Percentiles rank a stretch among this genome's conserved stretches.
Evolutionary conservation across 2,329 filamentous ascomycete species (phyloP).

Genomic region (Neopestalotiopsis sp.): DNA sequence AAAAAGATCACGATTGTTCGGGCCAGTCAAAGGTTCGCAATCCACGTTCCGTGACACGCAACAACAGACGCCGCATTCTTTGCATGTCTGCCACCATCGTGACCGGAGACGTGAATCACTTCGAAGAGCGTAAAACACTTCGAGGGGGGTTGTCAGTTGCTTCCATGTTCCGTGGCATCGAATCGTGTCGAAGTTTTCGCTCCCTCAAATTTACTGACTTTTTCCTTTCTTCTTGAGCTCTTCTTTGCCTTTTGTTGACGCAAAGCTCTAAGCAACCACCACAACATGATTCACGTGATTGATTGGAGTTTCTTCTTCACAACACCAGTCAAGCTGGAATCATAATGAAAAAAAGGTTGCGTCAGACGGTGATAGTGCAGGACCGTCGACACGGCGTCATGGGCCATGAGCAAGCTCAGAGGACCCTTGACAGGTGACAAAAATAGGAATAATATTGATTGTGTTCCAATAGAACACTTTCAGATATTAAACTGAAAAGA

Average conservation of each 20-base stretch:
- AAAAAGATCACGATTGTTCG: too few species aligned
- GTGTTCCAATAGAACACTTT: slow-evolving; percentile 74
- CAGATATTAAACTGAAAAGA: slow-evolving; percentile 74
- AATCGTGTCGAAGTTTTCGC: too few species aligned
- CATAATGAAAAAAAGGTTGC: slow-evolving; percentile 72
- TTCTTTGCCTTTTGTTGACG: background rate
- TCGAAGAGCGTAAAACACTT: too few species aligned
- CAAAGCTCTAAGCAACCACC: background rate
- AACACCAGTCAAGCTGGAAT: slow-evolving; percentile 54
- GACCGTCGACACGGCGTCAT: slow-evolving; percentile 73
- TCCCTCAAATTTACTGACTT: too few species aligned
- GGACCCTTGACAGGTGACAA: slow-evolving; percentile 60
- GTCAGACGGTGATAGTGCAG: slow-evolving; percentile 76
- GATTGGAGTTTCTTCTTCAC: slow-evolving; percentile 57
- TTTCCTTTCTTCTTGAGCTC: background rate
- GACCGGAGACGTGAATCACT: too few species aligned
- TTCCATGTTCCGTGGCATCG: rapidly evolving
- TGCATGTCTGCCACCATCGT: too few species aligned
- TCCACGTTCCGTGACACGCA: too few species aligned
- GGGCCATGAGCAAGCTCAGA: slow-evolving; percentile 76
- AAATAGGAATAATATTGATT: slow-evolving; percentile 86
- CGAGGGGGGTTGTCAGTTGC: too few species aligned
- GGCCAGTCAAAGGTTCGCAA: too few species aligned
- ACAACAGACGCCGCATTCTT: too few species aligned
- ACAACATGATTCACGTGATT: background rate